Percentiles rank a stretch among this genome's conserved stretches.
phyloP scores from a whole-genome alignment of 2,329 filamentous ascomycete genomes.

The Talaromyces sp. region DNA sequence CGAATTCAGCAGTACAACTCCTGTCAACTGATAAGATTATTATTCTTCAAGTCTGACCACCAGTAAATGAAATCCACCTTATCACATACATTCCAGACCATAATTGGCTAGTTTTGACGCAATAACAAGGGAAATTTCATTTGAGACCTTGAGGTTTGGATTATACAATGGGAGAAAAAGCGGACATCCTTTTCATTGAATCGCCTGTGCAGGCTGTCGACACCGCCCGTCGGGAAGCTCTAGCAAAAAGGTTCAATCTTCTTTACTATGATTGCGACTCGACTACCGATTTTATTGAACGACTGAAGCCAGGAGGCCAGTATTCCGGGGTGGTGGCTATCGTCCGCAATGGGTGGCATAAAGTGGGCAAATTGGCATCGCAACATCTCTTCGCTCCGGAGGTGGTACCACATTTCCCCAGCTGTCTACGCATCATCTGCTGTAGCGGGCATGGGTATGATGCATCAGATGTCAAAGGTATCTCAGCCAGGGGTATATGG shows the following conservation, averaged over 20 bases:
- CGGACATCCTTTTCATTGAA: background rate
- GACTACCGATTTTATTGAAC: background rate
- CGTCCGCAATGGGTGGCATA: no score
- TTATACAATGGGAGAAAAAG: background rate
- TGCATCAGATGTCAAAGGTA: no score
- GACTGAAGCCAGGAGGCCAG: background rate
- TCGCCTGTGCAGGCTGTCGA: background rate
- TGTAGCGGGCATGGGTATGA: no score
- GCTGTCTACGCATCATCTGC: no score
- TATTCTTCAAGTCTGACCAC: background rate
- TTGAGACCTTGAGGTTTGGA: background rate
- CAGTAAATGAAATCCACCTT: background rate
- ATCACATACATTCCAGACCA: background rate
- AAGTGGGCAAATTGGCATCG: no score
- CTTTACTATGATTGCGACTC: background rate
- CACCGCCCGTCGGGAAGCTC: background rate
- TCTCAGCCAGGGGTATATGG: no score
- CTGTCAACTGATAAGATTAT: conserved; percentile 4
- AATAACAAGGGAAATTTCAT: background rate
- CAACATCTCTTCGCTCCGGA: no score
- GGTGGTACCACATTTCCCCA: no score
- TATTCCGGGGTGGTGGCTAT: background rate
- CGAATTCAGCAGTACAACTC: background rate
- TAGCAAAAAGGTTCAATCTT: background rate
- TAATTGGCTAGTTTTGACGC: conserved; percentile 1